Evolutionary conservation across 2,329 filamentous ascomycete genomes (phyloP).

Genomic region (Trichophyton benhamiae): DNA sequence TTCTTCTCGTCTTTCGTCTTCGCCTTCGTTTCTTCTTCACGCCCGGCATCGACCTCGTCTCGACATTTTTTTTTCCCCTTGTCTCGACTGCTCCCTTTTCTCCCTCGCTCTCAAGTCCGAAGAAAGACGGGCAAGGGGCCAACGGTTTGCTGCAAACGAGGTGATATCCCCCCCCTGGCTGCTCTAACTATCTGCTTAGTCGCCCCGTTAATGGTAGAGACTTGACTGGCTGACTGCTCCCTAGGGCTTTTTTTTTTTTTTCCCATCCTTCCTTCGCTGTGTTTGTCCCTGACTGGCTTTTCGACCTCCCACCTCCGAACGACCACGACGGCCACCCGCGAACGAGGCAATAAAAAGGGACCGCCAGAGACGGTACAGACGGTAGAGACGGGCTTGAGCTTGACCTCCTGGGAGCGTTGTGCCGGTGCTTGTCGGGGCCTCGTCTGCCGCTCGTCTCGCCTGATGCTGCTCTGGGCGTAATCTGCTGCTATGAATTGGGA

Average conservation of each 20-base stretch:
- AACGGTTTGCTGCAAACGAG: not conserved
- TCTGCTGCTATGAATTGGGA: constrained; percentile 38
- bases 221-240: too few relatives aligned
- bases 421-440: constrained; percentile 12
- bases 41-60: not conserved
- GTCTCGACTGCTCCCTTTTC: not conserved
- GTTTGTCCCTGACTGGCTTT: too few relatives aligned
- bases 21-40: not conserved
- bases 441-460: constrained; percentile 27
- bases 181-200: not conserved
- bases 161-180: not conserved
- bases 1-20: too few relatives aligned
- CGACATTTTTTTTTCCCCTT: not conserved
- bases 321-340: not conserved
- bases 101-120: not conserved
- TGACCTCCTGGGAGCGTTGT: too few relatives aligned
- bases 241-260: too few relatives aligned
- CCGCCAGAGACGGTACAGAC: too few relatives aligned
- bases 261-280: too few relatives aligned
- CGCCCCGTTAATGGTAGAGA: too few relatives aligned
- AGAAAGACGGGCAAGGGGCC: not conserved
- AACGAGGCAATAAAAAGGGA: not conserved
- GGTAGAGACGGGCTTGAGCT: not conserved
- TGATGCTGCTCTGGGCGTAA: constrained; percentile 26
- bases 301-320: not conserved